These are phyloP conservation scores for Ogataea minuta DNA, from an alignment of 805 yeast species.

Conservation along the genomic window DNA sequence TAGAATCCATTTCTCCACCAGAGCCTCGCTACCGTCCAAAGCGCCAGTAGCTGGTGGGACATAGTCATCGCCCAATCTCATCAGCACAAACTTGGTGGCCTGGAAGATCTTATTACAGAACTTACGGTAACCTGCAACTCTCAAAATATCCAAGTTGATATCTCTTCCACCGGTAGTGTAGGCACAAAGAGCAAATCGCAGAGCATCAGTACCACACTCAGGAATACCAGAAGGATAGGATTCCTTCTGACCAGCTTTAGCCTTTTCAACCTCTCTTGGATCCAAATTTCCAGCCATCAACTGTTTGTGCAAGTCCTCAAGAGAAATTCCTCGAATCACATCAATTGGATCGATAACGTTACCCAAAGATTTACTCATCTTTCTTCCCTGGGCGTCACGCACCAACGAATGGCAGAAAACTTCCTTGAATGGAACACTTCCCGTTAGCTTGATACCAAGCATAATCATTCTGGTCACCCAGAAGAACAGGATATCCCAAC, in stretches of 20 bases:
- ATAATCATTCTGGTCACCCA: constrained; percentile 98
- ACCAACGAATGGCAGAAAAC: constrained; percentile 98
- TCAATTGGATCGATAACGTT: constrained; percentile 95
- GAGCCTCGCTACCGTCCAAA: constrained; percentile 74
- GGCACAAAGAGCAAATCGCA: constrained; percentile 97
- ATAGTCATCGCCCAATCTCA: constrained; percentile 89
- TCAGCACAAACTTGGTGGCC: constrained; percentile 94
- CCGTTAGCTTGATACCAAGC: constrained; percentile 86
- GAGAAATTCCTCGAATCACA: constrained; percentile 83
- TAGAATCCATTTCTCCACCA: constrained; percentile 96
- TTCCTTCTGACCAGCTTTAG: constrained; percentile 80
- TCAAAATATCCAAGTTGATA: constrained; percentile 89
- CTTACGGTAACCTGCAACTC: constrained; percentile 98
- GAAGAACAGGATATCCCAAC: constrained; percentile 99
- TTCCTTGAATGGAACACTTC: constrained; percentile 88
- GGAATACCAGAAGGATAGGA: constrained; percentile 97
- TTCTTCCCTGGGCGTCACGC: constrained; percentile 98
- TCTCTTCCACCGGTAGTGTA: constrained; percentile 99
- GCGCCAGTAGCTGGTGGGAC: constrained; percentile 65
- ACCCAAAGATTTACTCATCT: constrained; percentile 97
- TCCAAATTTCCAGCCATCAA: constrained; percentile 81
- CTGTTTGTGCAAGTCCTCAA: constrained; percentile 76
- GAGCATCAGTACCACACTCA: constrained; percentile 98
- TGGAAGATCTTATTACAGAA: constrained; percentile 99
- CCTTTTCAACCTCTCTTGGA: constrained; percentile 82